phyloP scores from a whole-genome alignment of 176 grass and related monocot species.

The Rhynchospora breviuscula region DNA sequence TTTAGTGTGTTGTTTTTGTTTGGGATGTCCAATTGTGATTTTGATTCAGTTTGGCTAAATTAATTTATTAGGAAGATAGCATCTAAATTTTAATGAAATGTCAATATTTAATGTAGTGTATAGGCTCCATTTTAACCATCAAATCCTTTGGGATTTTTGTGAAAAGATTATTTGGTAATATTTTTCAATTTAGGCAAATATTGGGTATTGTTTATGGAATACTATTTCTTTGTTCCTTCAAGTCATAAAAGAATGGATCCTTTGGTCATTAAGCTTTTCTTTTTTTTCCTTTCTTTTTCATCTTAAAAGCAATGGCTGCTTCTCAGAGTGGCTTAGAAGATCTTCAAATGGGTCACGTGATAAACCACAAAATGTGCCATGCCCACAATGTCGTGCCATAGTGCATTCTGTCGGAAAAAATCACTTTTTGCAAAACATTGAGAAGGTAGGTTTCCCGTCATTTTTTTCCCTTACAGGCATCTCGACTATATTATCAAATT shows the following conservation, averaged over 20 bases:
- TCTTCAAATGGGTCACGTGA: constrained; percentile 46
- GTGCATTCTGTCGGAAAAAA: constrained; percentile 94
- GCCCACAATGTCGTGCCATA: constrained; percentile 76
- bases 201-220: background rate
- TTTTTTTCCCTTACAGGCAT: background rate
- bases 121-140: background rate
- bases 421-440: constrained; percentile 91
- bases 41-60: background rate
- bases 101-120: background rate
- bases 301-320: constrained; percentile 81
- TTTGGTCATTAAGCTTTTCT: constrained; percentile 6
- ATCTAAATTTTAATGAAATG: background rate
- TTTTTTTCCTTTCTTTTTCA: constrained; percentile 17
- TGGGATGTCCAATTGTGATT: background rate
- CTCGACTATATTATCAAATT: constrained; percentile 11
- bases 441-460: constrained; percentile 41
- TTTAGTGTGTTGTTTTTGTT: background rate
- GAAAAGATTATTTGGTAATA: background rate
- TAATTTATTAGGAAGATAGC: background rate
- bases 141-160: background rate
- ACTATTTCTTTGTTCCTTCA: background rate
- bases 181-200: background rate
- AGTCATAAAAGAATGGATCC: background rate
- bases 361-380: constrained; percentile 50
- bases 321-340: constrained; percentile 97